Evolutionary conservation across 1,284 basidiomycete genomes (phyloP).

Genomic region (Mycena citricolor): DNA sequence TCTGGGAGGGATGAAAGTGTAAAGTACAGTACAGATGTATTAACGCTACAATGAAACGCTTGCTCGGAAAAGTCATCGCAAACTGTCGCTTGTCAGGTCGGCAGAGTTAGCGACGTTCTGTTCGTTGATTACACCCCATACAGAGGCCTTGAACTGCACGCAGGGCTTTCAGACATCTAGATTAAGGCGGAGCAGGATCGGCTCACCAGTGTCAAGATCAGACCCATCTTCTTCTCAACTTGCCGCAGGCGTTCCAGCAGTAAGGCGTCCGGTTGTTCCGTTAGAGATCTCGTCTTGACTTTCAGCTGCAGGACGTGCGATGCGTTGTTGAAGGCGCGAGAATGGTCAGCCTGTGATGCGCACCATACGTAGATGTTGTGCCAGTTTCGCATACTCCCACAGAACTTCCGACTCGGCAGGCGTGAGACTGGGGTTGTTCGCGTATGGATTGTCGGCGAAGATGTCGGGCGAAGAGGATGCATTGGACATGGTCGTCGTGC

Average conservation of each 20-base stretch:
- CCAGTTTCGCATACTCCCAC: constrained; percentile 79
- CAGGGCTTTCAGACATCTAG: constrained; percentile 4
- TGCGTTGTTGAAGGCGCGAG: constrained; percentile 7
- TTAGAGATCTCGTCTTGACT: constrained; percentile 55
- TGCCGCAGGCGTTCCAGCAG: constrained; percentile 79
- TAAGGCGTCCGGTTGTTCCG: constrained; percentile 69
- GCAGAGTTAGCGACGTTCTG: constrained; percentile 55
- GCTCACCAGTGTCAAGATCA: constrained; percentile 84
- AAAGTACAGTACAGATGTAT: constrained; percentile 1
- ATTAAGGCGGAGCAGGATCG: constrained; percentile 7
- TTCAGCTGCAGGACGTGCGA: constrained; percentile 45
- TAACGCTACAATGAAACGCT: background rate
- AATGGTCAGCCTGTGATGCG: constrained; percentile 26
- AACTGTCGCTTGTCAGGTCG: constrained; percentile 30
- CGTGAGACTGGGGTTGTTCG: constrained; percentile 61
- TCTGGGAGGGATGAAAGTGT: constrained; percentile 52
- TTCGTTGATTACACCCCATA: constrained; percentile 93
- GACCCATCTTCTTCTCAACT: constrained; percentile 92
- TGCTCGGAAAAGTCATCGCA: constrained; percentile 33
- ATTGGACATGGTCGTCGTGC: no score
- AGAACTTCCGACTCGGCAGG: constrained; percentile 67
- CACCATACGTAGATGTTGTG: constrained; percentile 69
- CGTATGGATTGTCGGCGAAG: constrained; percentile 64
- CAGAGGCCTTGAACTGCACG: constrained; percentile 86
- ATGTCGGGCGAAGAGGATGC: constrained; percentile 36